Percentiles rank a stretch among this genome's conserved stretches.
phyloP scores from a whole-genome alignment of 495 filamentous ascomycete genomes.

The Schizothecium vesticola region DNA sequence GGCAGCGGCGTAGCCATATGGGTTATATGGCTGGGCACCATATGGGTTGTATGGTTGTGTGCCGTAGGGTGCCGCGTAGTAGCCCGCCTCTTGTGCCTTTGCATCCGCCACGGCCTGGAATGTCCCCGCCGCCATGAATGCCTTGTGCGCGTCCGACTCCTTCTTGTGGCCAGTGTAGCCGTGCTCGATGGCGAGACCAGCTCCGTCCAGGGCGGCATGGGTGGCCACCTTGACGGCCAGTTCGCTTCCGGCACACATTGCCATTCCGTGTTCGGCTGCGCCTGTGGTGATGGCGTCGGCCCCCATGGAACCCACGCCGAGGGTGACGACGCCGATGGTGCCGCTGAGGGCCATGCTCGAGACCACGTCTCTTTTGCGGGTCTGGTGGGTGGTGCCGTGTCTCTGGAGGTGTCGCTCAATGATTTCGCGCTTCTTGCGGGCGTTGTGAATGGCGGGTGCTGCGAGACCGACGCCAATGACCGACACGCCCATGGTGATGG shows the following conservation, averaged over 20 bases:
- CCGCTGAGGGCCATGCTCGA: slow-evolving; percentile 25
- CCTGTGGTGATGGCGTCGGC: slow-evolving; percentile 19
- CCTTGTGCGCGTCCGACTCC: slow-evolving; percentile 22
- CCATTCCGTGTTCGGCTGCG: slow-evolving; percentile 22
- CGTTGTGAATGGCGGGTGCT: slow-evolving; percentile 30
- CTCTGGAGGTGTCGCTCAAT: slow-evolving; percentile 25
- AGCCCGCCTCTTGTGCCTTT: slow-evolving; percentile 38
- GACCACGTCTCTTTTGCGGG: slow-evolving; percentile 25
- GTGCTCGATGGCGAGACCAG: slow-evolving; percentile 23
- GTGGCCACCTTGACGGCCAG: slow-evolving; percentile 20
- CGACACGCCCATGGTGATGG: slow-evolving; percentile 25
- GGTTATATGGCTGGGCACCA: neutral
- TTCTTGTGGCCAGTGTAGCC: slow-evolving; percentile 20
- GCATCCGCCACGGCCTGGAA: slow-evolving; percentile 16
- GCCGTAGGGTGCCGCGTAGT: slow-evolving; percentile 20
- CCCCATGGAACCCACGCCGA: slow-evolving; percentile 23
- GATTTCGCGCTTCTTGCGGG: slow-evolving; percentile 31
- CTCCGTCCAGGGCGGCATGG: slow-evolving; percentile 24
- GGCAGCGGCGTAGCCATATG: neutral
- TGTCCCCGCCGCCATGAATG: slow-evolving; percentile 10
- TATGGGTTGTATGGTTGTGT: neutral
- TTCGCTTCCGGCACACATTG: slow-evolving; percentile 14
- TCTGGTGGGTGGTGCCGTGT: slow-evolving; percentile 22
- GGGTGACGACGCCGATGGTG: slow-evolving; percentile 20
- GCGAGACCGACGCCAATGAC: slow-evolving; percentile 25